Base-by-base conservation (phyloP, 176 grass and related monocot species). In the Paspalum vaginatum region DNA sequence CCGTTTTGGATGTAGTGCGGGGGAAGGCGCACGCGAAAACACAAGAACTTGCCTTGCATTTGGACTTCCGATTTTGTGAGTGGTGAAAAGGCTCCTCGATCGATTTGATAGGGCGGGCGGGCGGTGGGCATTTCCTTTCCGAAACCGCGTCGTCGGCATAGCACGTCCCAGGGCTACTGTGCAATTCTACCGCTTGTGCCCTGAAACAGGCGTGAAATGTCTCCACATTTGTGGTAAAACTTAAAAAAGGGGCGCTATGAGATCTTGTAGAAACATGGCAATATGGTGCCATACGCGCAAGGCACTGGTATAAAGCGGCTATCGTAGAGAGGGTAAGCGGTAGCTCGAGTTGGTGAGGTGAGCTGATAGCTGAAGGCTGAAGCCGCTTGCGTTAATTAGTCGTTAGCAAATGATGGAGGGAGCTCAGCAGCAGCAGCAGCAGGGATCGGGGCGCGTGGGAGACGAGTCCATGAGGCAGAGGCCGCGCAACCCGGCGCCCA, bases 201-300 rank as follows among this genome's bases (percentile, higher is more conserved):
- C 22, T 1, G 74, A 61, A 76, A 76, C 21, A 32, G 41, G 74
- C 56, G 15, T 76, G 74, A 76, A 61, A 47, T 47, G 74, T 61
- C 74, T 61, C 56, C 41, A 76, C 74, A 61, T 32, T 76, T 61
- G 22, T 46, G 42, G 56, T 76, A 21, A 76, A 46, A n/a, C n/a
- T n/a, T n/a, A n/a, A n/a, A 61, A 2, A 2, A 12, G 18, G 32
- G 18, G 32, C 11, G 6, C 6, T 6, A 22, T 0, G 18, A n/a
- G n/a, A 13, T 8, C 37, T 5, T 20, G 16, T 74, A 74, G 42
- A 74, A 56, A 57, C 43, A 10, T 9, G 17, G 16, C 37, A 52
- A 6, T 18, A 2, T 32, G 32, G 32, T 32, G 32, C n/a, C 27
- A 10, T 39, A n/a, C 9, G 69, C 24, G 24, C 39, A n/a, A n/a